phyloP scores from a whole-genome alignment of 139 green algal species.

The Yamagishiella unicocca region DNA sequence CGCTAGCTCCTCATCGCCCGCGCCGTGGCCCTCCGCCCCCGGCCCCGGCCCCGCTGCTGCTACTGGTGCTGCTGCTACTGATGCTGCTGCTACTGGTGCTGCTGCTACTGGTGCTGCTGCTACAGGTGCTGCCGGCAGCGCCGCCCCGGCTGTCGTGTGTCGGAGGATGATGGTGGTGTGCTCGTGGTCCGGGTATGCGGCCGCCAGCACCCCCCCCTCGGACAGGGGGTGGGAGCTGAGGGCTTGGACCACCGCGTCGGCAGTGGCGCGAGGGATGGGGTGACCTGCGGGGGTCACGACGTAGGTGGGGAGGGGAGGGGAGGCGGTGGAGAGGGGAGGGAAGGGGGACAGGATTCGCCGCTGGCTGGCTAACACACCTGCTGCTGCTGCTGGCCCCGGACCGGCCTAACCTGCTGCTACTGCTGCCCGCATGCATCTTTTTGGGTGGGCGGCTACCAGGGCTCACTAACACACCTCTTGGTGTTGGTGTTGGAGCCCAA shows the following conservation, averaged over 20 bases:
- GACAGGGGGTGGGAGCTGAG: background rate
- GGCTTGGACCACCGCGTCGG: background rate
- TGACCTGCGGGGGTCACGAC: background rate
- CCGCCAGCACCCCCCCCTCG: background rate
- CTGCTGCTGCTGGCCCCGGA: background rate
- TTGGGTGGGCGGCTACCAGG: too few relatives aligned
- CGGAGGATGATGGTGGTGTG: background rate
- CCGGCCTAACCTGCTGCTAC: background rate
- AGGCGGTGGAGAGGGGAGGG: too few relatives aligned
- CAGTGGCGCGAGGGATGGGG: background rate
- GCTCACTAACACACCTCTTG: too few relatives aligned
- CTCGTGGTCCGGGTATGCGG: constrained; percentile 2
- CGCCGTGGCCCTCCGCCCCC: too few relatives aligned
- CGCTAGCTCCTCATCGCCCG: too few relatives aligned
- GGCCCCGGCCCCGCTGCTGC: background rate
- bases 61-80: background rate
- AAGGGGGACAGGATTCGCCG: too few relatives aligned
- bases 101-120: background rate
- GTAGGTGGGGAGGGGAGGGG: background rate
- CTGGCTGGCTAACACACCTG: background rate
- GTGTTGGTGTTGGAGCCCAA: too few relatives aligned
- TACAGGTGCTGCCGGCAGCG: background rate
- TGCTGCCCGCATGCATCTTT: too few relatives aligned
- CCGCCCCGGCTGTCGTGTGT: background rate
- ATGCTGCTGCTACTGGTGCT: background rate